These are phyloP conservation scores for Allium fistulosum DNA, from an alignment of 106 monocot genomes.

Conservation along the genomic window DNA sequence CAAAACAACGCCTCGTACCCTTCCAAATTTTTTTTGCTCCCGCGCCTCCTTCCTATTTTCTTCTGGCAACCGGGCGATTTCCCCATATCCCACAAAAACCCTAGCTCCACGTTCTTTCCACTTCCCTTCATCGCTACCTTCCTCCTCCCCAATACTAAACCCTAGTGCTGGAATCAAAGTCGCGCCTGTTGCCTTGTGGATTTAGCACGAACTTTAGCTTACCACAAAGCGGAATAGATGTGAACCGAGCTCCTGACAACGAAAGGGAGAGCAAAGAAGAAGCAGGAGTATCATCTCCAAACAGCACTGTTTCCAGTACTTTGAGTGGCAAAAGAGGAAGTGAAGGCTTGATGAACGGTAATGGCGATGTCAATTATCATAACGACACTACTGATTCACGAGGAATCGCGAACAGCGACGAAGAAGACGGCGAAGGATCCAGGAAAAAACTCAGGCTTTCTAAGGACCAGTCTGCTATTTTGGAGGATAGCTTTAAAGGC, in stretches of 20 bases:
- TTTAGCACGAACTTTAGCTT: too few relatives aligned
- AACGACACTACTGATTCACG: constrained; percentile 28
- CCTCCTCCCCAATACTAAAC: too few relatives aligned
- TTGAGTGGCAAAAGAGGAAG: neutral
- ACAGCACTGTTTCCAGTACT: constrained; percentile 16
- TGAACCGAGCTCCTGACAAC: constrained; percentile 10
- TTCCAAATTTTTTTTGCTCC: too few relatives aligned
- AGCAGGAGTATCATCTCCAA: constrained; percentile 7
- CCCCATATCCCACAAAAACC: too few relatives aligned
- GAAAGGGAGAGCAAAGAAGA: constrained; percentile 3
- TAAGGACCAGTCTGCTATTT: constrained; percentile 58
- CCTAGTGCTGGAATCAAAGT: too few relatives aligned
- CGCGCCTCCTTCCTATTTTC: too few relatives aligned
- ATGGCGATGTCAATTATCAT: neutral
- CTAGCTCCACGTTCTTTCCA: too few relatives aligned
- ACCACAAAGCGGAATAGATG: constrained; percentile 25
- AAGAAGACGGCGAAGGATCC: constrained; percentile 61
- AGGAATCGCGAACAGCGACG: constrained; percentile 36
- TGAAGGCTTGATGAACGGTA: neutral
- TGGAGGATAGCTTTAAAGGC: constrained; percentile 80
- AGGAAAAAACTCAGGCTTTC: constrained; percentile 81
- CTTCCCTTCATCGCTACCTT: too few relatives aligned
- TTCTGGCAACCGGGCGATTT: too few relatives aligned
- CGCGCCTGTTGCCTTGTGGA: too few relatives aligned
- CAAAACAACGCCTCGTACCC: too few relatives aligned